Percentiles rank a stretch among this genome's conserved stretches.
phyloP scores from a whole-genome alignment of 2,329 filamentous ascomycete species.

The Xylaria sp. region DNA sequence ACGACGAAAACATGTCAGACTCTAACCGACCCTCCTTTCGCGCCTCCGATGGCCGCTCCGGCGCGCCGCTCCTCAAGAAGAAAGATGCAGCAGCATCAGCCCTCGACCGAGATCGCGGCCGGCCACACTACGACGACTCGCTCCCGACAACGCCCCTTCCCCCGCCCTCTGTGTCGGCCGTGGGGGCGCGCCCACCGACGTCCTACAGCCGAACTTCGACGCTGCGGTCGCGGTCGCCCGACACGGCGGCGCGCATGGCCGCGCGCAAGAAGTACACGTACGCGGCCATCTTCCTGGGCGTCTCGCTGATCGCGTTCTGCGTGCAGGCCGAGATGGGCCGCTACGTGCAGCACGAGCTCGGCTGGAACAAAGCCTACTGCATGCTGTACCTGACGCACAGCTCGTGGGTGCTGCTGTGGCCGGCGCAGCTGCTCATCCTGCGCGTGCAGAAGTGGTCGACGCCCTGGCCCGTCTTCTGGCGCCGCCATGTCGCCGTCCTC shows the following conservation, averaged over 20 bases:
- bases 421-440: slow-evolving; percentile 76
- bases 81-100: slow-evolving; percentile 14
- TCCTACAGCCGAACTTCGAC: slow-evolving; percentile 61
- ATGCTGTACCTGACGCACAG: slow-evolving; percentile 99
- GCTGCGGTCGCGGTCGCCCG: slow-evolving; percentile 78
- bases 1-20: slow-evolving; percentile 42
- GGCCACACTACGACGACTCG: slow-evolving; percentile 31
- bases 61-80: slow-evolving; percentile 45
- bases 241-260: slow-evolving; percentile 62
- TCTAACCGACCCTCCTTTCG: slow-evolving; percentile 49
- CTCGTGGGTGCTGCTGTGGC: slow-evolving; percentile 91
- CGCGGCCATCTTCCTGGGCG: slow-evolving; percentile 77
- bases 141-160: slow-evolving; percentile 31
- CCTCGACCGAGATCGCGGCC: slow-evolving; percentile 29
- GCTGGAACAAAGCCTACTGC: slow-evolving; percentile 98
- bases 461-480: slow-evolving; percentile 86
- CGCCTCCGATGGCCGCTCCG: slow-evolving; percentile 49
- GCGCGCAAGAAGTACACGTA: slow-evolving; percentile 85
- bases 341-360: slow-evolving; percentile 88
- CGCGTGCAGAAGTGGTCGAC: slow-evolving; percentile 76
- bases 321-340: slow-evolving; percentile 95
- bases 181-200: slow-evolving; percentile 40
- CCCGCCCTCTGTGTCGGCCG: slow-evolving; percentile 36
- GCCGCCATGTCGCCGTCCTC: slow-evolving; percentile 56
- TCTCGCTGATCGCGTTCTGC: slow-evolving; percentile 86